phyloP scores from a whole-genome alignment of 2,329 filamentous ascomycete genomes.

The Fusarium penzigii region DNA sequence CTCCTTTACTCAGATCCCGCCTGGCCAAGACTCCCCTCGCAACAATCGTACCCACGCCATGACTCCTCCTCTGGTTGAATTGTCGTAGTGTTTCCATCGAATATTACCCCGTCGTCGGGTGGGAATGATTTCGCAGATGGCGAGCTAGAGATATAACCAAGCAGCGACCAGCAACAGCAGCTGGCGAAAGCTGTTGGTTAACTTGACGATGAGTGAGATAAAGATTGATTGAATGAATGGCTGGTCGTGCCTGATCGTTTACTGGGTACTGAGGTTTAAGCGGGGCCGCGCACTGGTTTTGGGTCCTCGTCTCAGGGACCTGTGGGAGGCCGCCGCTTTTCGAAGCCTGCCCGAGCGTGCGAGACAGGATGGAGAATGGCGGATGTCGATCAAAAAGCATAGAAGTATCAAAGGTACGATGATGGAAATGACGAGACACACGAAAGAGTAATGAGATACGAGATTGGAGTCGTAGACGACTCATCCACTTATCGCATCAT shows the following conservation, averaged over 20 bases:
- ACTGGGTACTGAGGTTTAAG: conserved; percentile 13
- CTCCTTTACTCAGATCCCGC: conserved; percentile 35
- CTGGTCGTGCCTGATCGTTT: conserved; percentile 15
- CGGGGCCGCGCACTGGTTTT: conserved; percentile 21
- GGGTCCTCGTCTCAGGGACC: background rate
- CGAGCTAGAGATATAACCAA: conserved; percentile 6
- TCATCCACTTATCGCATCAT: conserved; percentile 24
- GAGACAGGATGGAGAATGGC: conserved; percentile 12
- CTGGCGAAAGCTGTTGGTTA: conserved; percentile 21
- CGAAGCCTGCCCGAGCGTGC: conserved; percentile 7
- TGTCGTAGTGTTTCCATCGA: conserved; percentile 24
- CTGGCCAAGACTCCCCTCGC: conserved; percentile 22
- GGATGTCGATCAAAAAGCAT: conserved; percentile 15
- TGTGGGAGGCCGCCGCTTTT: conserved; percentile 29
- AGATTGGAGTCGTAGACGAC: conserved; percentile 2
- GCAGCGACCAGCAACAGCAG: conserved; percentile 14
- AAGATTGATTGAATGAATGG: conserved; percentile 2
- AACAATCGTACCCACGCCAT: conserved; percentile 22
- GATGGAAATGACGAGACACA: conserved; percentile 9
- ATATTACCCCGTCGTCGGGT: conserved; percentile 10
- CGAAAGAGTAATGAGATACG: conserved; percentile 6
- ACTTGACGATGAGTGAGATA: conserved; percentile 12
- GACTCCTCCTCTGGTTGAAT: conserved; percentile 23
- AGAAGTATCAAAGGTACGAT: conserved; percentile 18
- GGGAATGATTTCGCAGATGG: conserved; percentile 12